phyloP scores from a whole-genome alignment of 768 basidiomycete genomes.

The Podaxis pistillaris region DNA sequence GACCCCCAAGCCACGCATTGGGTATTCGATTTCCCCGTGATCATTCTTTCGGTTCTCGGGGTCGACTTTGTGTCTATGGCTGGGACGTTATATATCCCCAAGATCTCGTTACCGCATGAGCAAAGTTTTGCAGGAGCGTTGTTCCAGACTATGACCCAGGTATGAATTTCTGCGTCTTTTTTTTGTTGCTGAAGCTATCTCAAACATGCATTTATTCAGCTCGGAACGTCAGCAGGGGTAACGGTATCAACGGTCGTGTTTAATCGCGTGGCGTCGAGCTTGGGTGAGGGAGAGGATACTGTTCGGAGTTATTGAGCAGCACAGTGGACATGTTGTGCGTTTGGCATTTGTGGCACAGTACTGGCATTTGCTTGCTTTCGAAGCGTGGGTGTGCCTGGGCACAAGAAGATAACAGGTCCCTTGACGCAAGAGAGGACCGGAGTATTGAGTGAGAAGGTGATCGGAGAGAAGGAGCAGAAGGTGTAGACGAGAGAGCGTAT shows the following conservation, averaged over 20 bases:
- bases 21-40: slow-evolving; percentile 74
- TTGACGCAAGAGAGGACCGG: background rate
- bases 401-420: slow-evolving; percentile 9
- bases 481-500: background rate
- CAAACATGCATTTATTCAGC: slow-evolving; percentile 28
- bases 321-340: slow-evolving; percentile 63
- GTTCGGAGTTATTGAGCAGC: slow-evolving; percentile 57
- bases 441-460: background rate
- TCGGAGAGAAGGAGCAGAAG: background rate
- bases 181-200: background rate
- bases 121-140: slow-evolving; percentile 75
- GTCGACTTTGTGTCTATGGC: slow-evolving; percentile 75
- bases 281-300: slow-evolving; percentile 28
- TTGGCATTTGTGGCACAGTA: slow-evolving; percentile 54
- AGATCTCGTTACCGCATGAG: slow-evolving; percentile 61
- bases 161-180: slow-evolving; percentile 21
- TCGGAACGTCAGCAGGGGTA: slow-evolving; percentile 69
- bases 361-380: slow-evolving; percentile 24
- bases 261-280: slow-evolving; percentile 41
- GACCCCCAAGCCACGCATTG: slow-evolving; percentile 57
- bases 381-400: slow-evolving; percentile 29
- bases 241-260: slow-evolving; percentile 76
- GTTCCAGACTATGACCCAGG: slow-evolving; percentile 79
- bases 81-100: slow-evolving; percentile 74
- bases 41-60: slow-evolving; percentile 64